Evolutionary conservation across 73 alveolate genomes (phyloP), one percentile per base, ranked within the genome.

Genomic region (Paramecium sonneborni): DNA sequence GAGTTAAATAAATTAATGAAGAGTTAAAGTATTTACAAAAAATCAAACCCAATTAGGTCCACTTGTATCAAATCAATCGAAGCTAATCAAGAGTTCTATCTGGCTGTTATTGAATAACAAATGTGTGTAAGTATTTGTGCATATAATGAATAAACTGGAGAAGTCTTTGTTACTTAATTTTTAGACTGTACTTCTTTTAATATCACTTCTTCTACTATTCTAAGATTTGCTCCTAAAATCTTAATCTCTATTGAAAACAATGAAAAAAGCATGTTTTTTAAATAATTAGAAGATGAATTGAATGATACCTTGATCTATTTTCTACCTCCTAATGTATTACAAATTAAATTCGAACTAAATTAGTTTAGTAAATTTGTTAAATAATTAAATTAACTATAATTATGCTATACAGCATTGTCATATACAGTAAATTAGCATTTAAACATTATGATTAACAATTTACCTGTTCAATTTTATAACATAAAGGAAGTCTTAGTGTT

Each of bases 71-170:
- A 72, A 38, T 72, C 55, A 14, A 37, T 35, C 3, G 86, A 72
- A 21, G 57, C 35, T 35, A 37, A 30, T n/a, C 18, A 21, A 34
- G 86, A 72, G 26, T 72, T 72, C 57, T 72, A 72, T 15, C 15
- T 72, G 7, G 38, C 86, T 2, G 86, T 38, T 0, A 72, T 72
- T 5, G 86, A 72, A 38, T 28, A 72, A 28, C 12, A 72, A 38
- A 35, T 35, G 55, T 72, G 86, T 72, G 86, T 72, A 38, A 72
- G 86, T 35, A 34, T 72, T 11, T 72, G 86, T 72, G 86, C 86
- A 1, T 72, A 72, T 72, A 72, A 72, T 72, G 52, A 34, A 72
- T 14, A 34, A 34, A 72, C 86, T 72, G 32, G 58, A 28, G 86
- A 72, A 18, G 86, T 72, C 14, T 72, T 35, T 72, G 57, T 72